Base-by-base conservation (phyloP, 441 rosid genomes). In the Isatis lusitanica region DNA sequence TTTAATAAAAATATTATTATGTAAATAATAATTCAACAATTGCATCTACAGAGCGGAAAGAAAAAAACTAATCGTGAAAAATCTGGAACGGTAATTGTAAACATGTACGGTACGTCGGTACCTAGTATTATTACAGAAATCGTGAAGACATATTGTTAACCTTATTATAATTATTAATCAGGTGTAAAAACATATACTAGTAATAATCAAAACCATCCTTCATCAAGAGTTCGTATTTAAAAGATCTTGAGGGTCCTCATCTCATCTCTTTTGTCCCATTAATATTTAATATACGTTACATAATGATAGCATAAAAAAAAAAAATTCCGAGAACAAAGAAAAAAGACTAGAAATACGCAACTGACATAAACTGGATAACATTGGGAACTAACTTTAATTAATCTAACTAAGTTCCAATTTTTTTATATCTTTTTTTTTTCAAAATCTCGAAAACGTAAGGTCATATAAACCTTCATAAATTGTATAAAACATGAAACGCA, bases 331-430 rank as follows among this genome's bases (percentile, higher is more conserved):
- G 13, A 24, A 18, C 26, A 6, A 31, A 36, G 10, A 5, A 52
- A 9, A 9, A 24, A 21, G 5, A 56, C 1, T 36, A 24, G 11
- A 40, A 16, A 68, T 10, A 30, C 60, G 33, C 26, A 52, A 13
- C 7, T 50, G 43, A 15, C 42, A 55, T 16, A 10, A 28, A 55
- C 7, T 36, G 33, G 18, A 11, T 62, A 52, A 61, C 58, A 64
- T 44, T 21, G 48, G 36, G 18, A 63, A 73, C 64, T 21, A 64
- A 36, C 10, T 56, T 65, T 35, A 26, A 15, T 63, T 1, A 73
- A 39, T 2, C 3, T 24, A 52, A 28, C 31, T 9, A 17, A 39
- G 6, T 62, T 61, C 15, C 43, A 61, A 63, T 0, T 44, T 28
- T 28, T 11, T 65, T 38, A 35, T 63, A 2, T 5, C 12, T 21